Evolutionary conservation across 1,284 basidiomycete genomes (phyloP).

Genomic region (Sporisorium reilianum): DNA sequence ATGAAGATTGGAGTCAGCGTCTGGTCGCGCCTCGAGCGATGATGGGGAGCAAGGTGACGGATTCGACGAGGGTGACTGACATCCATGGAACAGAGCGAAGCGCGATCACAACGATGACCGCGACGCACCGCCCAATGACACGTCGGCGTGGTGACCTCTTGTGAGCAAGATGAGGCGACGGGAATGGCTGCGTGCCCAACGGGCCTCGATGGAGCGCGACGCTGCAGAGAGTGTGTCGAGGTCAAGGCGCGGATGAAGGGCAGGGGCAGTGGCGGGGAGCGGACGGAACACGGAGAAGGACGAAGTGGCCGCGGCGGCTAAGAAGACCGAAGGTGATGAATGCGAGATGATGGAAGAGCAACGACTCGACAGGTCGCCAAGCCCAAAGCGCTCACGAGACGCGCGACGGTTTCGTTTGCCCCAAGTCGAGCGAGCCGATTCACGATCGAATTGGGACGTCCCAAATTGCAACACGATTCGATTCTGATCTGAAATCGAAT

Average conservation of each 20-base stretch:
- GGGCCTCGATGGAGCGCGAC: conserved; percentile 6
- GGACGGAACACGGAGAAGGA: conserved; percentile 10
- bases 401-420: conserved; percentile 22
- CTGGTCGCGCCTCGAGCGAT: conserved; percentile 5
- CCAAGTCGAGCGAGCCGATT: neutral
- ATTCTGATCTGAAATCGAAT: neutral
- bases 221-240: neutral
- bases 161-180: conserved; percentile 3
- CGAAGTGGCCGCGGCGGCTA: conserved; percentile 21
- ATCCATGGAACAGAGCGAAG: neutral
- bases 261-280: conserved; percentile 5
- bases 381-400: conserved; percentile 6
- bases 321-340: conserved; percentile 38
- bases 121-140: neutral
- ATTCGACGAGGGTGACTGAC: neutral
- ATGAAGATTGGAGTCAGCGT: conserved; percentile 2
- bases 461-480: neutral
- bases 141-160: neutral
- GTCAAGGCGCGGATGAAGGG: neutral
- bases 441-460: conserved; percentile 6
- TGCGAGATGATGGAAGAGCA: conserved; percentile 42
- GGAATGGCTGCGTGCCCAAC: conserved; percentile 6
- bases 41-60: neutral
- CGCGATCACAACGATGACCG: conserved; percentile 1
- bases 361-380: conserved; percentile 2